These are phyloP conservation scores for Radiomyces spectabilis DNA, from an alignment of 192 early-diverging fungal genomes.

Conservation along the genomic window DNA sequence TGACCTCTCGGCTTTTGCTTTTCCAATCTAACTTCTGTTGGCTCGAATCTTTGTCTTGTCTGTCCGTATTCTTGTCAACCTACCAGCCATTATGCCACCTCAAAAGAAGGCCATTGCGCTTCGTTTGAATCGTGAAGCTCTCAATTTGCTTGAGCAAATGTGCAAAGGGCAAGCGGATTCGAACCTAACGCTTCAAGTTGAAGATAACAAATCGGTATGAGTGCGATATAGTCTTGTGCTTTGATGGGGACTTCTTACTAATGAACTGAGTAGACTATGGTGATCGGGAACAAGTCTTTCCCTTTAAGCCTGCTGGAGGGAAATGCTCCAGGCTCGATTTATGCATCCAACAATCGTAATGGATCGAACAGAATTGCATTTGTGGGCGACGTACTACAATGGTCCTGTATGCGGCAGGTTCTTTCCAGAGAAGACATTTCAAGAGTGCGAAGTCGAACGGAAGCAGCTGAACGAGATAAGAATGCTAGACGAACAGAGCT, in stretches of 20 bases:
- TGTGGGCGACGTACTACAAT: not conserved
- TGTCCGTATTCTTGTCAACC: no score
- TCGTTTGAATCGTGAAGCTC: conserved; percentile 1
- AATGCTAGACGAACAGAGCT: conserved; percentile 1
- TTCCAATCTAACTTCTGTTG: no score
- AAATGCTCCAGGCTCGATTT: not conserved
- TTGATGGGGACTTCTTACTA: not conserved
- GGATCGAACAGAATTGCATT: not conserved
- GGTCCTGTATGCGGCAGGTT: not conserved
- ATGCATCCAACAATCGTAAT: not conserved
- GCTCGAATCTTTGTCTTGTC: no score
- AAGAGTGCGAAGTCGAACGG: not conserved
- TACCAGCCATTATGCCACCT: no score
- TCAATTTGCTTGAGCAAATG: not conserved
- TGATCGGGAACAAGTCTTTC: not conserved
- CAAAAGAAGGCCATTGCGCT: not conserved
- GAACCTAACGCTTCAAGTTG: not conserved
- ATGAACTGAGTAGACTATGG: not conserved
- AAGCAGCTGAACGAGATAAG: not conserved
- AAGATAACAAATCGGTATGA: not conserved
- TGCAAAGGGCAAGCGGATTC: not conserved
- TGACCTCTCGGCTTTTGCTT: no score
- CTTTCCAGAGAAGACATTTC: conserved; percentile 1
- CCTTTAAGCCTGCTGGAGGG: not conserved
- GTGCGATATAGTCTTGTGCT: not conserved